Conservation (phyloP, 2,329 filamentous ascomycete species). For the Fusarium graminum region DNA sequence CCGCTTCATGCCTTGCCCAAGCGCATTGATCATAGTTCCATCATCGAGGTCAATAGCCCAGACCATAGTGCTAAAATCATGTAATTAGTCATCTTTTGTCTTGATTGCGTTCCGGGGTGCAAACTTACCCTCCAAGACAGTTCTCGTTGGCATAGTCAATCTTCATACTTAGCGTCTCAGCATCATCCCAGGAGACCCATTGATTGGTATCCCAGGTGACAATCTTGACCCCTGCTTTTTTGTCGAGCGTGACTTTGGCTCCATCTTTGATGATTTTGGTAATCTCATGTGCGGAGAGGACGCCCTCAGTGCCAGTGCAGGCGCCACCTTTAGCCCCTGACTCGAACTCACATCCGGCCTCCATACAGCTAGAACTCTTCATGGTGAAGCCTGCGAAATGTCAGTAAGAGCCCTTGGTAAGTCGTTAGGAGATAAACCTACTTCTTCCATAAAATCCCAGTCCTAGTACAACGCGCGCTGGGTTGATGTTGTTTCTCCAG, state of each 20-base stretch:
- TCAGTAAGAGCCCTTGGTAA: not conserved
- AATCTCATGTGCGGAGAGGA: not conserved
- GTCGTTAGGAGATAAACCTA: not conserved
- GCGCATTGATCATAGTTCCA: not conserved
- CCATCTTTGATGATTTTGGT: not conserved
- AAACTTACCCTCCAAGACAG: slow-evolving; percentile 1
- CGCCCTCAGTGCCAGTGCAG: rapidly evolving
- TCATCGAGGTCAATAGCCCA: slow-evolving; percentile 5
- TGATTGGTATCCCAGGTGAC: not conserved
- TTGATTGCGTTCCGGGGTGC: no score
- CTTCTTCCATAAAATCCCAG: not conserved
- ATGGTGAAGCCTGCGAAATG: not conserved
- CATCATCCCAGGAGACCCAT: not conserved
- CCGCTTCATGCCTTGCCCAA: not conserved
- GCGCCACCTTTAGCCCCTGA: rapidly evolving
- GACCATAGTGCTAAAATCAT: not conserved
- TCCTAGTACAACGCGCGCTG: rapidly evolving
- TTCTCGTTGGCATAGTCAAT: not conserved
- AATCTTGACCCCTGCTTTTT: rapidly evolving
- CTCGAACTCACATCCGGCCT: not conserved
- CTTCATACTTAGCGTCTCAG: not conserved
- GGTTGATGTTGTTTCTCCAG: slow-evolving; percentile 5
- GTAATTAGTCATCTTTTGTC: no score
- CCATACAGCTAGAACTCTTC: not conserved
- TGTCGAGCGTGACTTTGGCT: not conserved